phyloP scores from a whole-genome alignment of 2,329 filamentous ascomycete genomes.

The Sporothrix variecibatus region DNA sequence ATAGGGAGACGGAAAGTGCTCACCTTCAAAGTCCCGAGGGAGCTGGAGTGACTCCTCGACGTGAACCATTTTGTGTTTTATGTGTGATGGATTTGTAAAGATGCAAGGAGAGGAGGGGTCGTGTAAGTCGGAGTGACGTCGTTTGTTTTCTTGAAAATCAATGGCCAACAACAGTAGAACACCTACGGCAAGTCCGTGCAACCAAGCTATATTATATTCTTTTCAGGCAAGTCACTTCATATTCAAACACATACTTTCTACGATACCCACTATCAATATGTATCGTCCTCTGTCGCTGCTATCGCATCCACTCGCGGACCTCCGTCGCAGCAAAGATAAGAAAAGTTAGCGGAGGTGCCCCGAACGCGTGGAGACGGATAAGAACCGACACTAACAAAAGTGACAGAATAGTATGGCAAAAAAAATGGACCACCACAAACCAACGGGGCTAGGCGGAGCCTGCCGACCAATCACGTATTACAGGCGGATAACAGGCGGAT shows the following conservation, averaged over 20 bases:
- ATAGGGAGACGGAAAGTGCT: not conserved
- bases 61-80: constrained; percentile 28
- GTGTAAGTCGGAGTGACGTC: not conserved
- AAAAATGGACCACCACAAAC: not conserved
- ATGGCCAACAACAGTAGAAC: not conserved
- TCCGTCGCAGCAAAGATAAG: constrained; percentile 12
- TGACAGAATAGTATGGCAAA: not conserved
- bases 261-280: no score
- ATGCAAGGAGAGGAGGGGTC: no score
- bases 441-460: not conserved
- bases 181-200: not conserved
- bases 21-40: constrained; percentile 35
- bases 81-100: not conserved
- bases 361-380: not conserved
- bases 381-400: not conserved
- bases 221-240: not conserved
- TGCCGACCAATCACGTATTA: not conserved
- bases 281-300: not conserved
- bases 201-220: not conserved
- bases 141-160: not conserved
- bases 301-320: not conserved
- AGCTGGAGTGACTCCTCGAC: constrained; percentile 27
- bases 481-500: not conserved
- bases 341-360: not conserved
- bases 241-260: no score